Conservation (phyloP, 2,329 filamentous ascomycete species). For the Sporothrix mexicana region DNA sequence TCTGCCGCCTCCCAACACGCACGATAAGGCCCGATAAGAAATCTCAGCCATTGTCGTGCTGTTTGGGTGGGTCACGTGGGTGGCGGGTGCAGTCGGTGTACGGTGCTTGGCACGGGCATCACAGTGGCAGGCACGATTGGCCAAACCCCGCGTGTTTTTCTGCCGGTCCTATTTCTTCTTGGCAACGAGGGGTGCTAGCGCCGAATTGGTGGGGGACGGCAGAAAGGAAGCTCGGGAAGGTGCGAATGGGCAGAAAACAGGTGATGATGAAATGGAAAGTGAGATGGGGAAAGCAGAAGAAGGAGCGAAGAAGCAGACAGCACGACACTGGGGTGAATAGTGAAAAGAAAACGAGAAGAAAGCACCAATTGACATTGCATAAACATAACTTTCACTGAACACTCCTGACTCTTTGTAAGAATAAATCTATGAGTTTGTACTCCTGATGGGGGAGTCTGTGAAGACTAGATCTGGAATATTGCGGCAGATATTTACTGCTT, state of each 20-base stretch:
- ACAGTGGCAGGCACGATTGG: conserved; percentile 22
- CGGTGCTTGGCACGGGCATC: conserved; percentile 4
- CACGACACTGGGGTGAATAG: background rate
- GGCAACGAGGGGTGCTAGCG: conserved; percentile 27
- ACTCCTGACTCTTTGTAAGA: conserved; percentile 1
- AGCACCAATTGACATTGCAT: background rate
- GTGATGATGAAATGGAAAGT: background rate
- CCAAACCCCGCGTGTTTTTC: conserved; percentile 32
- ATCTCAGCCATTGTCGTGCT: background rate
- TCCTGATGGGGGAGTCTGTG: conserved; percentile 8
- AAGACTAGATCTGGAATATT: conserved; percentile 19
- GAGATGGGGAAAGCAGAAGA: background rate
- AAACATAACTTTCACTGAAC: background rate
- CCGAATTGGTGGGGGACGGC: conserved; percentile 5
- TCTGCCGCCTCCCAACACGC: conserved; percentile 37
- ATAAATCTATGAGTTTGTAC: conserved; percentile 21
- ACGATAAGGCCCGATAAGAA: conserved; percentile 35
- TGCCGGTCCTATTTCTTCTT: conserved; percentile 33
- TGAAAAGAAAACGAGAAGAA: background rate
- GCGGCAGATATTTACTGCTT: conserved; percentile 22
- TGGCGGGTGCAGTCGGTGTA: conserved; percentile 23
- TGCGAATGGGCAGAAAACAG: background rate
- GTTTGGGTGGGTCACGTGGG: conserved; percentile 18
- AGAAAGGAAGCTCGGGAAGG: background rate
- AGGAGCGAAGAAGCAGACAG: background rate